Conservation (phyloP, 768 basidiomycete genomes). For the Panaeolus cyanescens region DNA sequence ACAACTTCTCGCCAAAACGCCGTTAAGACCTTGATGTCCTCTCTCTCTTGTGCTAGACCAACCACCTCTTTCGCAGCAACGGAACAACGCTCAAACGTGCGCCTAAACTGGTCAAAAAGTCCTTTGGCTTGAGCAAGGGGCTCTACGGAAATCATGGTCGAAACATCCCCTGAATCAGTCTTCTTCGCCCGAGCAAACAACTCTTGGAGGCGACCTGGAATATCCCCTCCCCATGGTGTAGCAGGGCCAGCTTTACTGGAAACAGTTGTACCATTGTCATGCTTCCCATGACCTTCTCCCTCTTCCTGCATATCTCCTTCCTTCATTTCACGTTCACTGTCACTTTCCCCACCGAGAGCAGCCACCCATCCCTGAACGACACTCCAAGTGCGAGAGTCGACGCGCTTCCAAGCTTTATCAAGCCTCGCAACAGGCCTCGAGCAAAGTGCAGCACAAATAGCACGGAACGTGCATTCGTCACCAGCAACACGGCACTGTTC, state of each 20-base stretch:
- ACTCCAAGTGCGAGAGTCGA: constrained; percentile 57
- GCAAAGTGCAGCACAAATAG: constrained; percentile 70
- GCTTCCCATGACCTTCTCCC: neutral
- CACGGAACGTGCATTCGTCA: constrained; percentile 80
- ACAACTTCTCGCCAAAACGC: constrained; percentile 59
- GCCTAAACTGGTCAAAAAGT: constrained; percentile 56
- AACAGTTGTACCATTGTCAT: neutral
- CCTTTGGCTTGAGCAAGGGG: constrained; percentile 41
- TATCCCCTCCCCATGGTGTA: constrained; percentile 73
- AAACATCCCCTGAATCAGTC: constrained; percentile 21
- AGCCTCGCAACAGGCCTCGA: constrained; percentile 74
- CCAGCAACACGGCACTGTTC: constrained; percentile 73
- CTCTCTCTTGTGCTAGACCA: constrained; percentile 38
- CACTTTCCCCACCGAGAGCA: neutral
- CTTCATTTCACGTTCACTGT: neutral
- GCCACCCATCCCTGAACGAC: constrained; percentile 69
- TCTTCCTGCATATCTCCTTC: neutral
- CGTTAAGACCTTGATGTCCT: constrained; percentile 52
- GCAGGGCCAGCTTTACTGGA: constrained; percentile 21
- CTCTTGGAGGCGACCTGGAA: constrained; percentile 45
- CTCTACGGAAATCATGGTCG: constrained; percentile 41
- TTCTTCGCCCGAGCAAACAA: constrained; percentile 47
- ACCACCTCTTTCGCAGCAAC: constrained; percentile 31
- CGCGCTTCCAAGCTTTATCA: constrained; percentile 80
- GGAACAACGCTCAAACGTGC: constrained; percentile 52